A percentile compares a stretch with the other conserved stretches of the same genome.
Evolutionary conservation across 2,329 filamentous ascomycete species (phyloP).

Genomic region (Trichoderma hamatum): DNA sequence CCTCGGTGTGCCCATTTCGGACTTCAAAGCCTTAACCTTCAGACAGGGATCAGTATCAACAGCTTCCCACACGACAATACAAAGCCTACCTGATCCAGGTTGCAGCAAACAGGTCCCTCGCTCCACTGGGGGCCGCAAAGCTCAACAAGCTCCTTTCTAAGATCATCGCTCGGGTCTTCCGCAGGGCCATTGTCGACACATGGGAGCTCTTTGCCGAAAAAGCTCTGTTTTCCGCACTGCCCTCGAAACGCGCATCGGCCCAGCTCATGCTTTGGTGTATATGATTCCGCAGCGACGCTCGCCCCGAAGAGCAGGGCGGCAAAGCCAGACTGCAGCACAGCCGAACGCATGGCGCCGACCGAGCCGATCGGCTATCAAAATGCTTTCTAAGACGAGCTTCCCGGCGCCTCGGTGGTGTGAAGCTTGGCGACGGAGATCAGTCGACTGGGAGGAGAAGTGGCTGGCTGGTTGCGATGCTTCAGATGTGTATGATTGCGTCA

Average conservation of each 20-base stretch:
- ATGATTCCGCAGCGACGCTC: constrained; percentile 36
- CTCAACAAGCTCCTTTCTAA: constrained; percentile 76
- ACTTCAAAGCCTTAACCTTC: constrained; percentile 77
- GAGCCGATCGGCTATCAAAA: constrained; percentile 14
- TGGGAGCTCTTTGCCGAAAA: constrained; percentile 87
- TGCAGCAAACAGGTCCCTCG: constrained; percentile 82
- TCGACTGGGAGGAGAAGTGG: not conserved
- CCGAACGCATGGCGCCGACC: constrained; percentile 21
- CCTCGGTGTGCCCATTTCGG: constrained; percentile 83
- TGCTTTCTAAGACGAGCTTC: not conserved
- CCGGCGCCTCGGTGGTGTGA: not conserved
- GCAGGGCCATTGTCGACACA: constrained; percentile 91
- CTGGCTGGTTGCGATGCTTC: not conserved
- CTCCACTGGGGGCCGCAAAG: constrained; percentile 89
- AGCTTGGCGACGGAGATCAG: no score
- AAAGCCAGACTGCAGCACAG: constrained; percentile 38
- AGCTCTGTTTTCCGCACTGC: constrained; percentile 86
- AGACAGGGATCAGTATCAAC: not conserved
- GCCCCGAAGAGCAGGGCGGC: constrained; percentile 37
- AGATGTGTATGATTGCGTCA: constrained; percentile 22
- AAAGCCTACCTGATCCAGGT: constrained; percentile 67
- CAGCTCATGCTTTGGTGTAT: constrained; percentile 72
- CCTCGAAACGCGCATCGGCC: constrained; percentile 90
- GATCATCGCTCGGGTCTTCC: constrained; percentile 68
- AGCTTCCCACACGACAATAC: not conserved